Base-by-base conservation (phyloP, 2,329 filamentous ascomycete species). In the Bertia moriformis region DNA sequence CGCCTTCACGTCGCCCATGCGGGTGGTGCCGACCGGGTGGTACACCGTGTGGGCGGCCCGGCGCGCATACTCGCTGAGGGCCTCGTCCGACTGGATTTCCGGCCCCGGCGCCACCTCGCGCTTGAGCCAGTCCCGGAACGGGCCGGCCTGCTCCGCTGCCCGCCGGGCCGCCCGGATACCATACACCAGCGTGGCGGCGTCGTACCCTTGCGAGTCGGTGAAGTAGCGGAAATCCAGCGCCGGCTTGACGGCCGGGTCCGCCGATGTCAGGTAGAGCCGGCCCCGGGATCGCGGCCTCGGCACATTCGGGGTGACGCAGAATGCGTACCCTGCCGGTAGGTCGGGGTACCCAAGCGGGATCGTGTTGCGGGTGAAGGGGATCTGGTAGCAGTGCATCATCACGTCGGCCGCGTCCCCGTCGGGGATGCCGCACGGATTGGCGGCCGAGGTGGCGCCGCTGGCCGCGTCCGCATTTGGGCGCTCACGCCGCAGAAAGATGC, bases 301-400 rank as follows among this genome's bases (percentile, higher is more conserved):
- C 51, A 93, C 89, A 64, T 93, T 91, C 51, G 85, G 85, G 14
- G 85, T 91, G 80, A 91, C 89, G 73, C 85, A 91, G 67, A 93
- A 93, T 39, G 84, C 85, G 51, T 88, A 81, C 43, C 79, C 22
- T 7, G 7, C 22, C 22, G 7, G 49, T 43, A 69, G 52, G 42
- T 60, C 55, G 33, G 66, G 67, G 53, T 77, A 93, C 47, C 86
- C 86, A 7, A 94, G 70, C 30, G 83, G 78, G 40, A 71, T 64
- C 1, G 86, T 94, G 69, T 93, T 93, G 48, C 87, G 74, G 45
- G 79, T 83, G 62, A 93, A 93, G 40, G 86, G 86, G 48, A 93
- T 93, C 62, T 93, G 87, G 66, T 93, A 93, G 71, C 86, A 93
- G 65, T 93, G 86, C 82, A 91, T 91, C 87, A 93, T 93, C 51